Percentiles rank a stretch among this genome's conserved stretches.
Conservation (phyloP, 768 basidiomycete genomes). For the Lanmaoa rubissima region DNA sequence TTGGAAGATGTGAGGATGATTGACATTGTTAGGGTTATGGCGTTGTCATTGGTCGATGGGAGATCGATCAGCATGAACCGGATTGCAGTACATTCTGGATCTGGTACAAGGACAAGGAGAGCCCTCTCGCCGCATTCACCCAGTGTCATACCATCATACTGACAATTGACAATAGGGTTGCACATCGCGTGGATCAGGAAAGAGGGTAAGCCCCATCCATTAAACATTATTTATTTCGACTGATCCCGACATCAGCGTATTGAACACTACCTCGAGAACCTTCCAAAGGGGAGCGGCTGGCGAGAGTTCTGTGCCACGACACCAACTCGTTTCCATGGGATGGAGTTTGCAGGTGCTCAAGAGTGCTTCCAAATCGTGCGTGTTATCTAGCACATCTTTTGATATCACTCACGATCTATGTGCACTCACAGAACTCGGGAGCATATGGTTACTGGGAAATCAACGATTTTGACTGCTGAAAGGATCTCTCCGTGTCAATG, state of each 20-base stretch:
- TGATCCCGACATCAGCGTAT: slow-evolving; percentile 23
- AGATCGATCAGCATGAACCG: slow-evolving; percentile 25
- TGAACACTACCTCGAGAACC: slow-evolving; percentile 28
- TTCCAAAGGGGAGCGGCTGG: slow-evolving; percentile 30
- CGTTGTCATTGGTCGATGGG: slow-evolving; percentile 27
- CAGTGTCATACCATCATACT: neutral
- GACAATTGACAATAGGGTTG: slow-evolving; percentile 20
- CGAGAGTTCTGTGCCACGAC: slow-evolving; percentile 35
- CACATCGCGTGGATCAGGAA: slow-evolving; percentile 22
- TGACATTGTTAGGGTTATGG: slow-evolving; percentile 16
- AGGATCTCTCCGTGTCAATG: too few species aligned
- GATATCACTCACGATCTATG: neutral
- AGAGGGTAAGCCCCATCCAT: slow-evolving; percentile 15
- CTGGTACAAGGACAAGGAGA: slow-evolving; percentile 31
- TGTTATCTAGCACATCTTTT: neutral
- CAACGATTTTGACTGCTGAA: slow-evolving; percentile 15
- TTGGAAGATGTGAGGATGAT: neutral
- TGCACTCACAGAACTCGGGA: slow-evolving; percentile 5
- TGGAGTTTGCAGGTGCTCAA: slow-evolving; percentile 29
- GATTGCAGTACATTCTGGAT: slow-evolving; percentile 26
- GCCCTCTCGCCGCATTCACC: neutral
- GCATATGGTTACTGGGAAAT: slow-evolving; percentile 27
- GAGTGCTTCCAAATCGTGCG: slow-evolving; percentile 19
- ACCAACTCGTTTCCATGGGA: slow-evolving; percentile 22
- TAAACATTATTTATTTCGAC: neutral